phyloP scores from a whole-genome alignment of 1,284 basidiomycete species.

The Porodaedalea pini region DNA sequence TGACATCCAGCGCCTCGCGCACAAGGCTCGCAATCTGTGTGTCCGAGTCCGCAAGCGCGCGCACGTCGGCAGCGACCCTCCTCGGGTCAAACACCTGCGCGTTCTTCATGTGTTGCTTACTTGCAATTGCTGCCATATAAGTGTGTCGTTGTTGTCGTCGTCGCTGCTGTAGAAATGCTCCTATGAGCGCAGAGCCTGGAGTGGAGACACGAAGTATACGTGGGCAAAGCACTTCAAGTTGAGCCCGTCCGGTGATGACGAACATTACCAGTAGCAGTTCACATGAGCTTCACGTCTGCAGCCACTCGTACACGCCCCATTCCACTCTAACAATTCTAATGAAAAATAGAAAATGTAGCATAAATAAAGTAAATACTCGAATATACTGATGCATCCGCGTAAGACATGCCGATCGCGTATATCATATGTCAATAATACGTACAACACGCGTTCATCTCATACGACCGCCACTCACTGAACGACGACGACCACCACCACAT shows the following conservation, averaged over 20 bases:
- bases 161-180: no score
- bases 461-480: neutral
- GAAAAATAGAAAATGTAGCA: no score
- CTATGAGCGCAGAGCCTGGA: neutral
- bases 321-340: no score
- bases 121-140: neutral
- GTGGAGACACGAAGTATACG: neutral
- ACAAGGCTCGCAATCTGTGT: conserved; percentile 61
- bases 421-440: no score
- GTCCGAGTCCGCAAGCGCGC: conserved; percentile 49
- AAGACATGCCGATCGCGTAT: no score
- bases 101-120: neutral
- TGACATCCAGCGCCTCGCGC: conserved; percentile 72
- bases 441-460: no score
- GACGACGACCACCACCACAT: neutral
- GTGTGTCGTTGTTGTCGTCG: no score
- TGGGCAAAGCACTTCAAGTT: no score
- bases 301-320: no score
- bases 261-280: neutral
- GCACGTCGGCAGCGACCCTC: conserved; percentile 50
- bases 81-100: conserved; percentile 6
- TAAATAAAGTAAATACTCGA: no score
- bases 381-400: no score
- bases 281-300: neutral
- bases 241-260: neutral